phyloP scores from a whole-genome alignment of 139 green algal genomes.

The Closterium sp. region DNA sequence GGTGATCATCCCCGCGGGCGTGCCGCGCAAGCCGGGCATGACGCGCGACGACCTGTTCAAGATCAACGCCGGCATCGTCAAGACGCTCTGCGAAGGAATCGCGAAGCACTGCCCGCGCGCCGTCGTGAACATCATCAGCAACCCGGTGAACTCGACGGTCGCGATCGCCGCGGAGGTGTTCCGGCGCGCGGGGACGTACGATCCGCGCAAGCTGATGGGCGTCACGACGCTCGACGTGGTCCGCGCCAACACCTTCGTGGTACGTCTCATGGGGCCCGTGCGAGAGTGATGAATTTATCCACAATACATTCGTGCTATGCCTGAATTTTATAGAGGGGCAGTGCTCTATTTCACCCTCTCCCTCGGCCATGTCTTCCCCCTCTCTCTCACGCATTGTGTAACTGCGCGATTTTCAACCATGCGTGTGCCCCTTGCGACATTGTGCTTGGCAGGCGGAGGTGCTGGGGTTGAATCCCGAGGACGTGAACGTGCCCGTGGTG shows the following conservation, averaged over 20 bases:
- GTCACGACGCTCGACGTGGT: conserved; percentile 96
- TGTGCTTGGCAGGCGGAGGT: conserved; percentile 41
- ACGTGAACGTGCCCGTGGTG: conserved; percentile 94
- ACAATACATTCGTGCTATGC: no score
- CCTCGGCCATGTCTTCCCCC: no score
- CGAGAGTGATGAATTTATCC: no score
- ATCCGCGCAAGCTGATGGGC: conserved; percentile 85
- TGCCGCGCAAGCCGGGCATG: conserved; percentile 99
- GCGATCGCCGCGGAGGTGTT: conserved; percentile 82
- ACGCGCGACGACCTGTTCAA: conserved; percentile 99
- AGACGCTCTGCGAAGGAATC: conserved; percentile 74
- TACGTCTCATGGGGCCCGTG: conserved; percentile 26
- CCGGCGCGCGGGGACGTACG: conserved; percentile 80
- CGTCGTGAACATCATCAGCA: conserved; percentile 83
- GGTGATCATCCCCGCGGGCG: conserved; percentile 93
- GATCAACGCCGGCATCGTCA: conserved; percentile 96
- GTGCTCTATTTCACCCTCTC: no score
- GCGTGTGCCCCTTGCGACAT: no score
- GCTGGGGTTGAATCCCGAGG: conserved; percentile 73
- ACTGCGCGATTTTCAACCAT: no score
- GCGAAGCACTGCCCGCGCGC: conserved; percentile 82
- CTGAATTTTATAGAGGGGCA: no score
- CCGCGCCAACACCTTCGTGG: conserved; percentile 94
- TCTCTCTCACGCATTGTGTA: no score
- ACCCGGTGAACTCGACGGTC: conserved; percentile 91